These are phyloP conservation scores for Aspergillus jensenii DNA, from an alignment of 2,329 filamentous ascomycete species.

Conservation along the genomic window DNA sequence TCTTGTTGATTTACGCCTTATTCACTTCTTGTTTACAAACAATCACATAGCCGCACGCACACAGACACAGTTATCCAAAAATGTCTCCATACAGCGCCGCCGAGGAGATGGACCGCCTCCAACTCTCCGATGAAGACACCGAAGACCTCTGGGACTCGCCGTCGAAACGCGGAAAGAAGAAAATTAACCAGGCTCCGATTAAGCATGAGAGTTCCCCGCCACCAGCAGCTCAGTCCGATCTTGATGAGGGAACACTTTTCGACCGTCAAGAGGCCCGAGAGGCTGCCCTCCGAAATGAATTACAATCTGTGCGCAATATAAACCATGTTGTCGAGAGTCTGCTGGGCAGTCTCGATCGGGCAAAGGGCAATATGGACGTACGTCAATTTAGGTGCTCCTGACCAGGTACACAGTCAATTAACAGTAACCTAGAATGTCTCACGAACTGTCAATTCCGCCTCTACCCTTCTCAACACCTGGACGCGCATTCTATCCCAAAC, in stretches of 20 bases:
- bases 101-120: conserved; percentile 52
- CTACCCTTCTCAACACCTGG: conserved; percentile 90
- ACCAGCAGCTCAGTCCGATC: conserved; percentile 34
- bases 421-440: conserved; percentile 67
- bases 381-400: conserved; percentile 9
- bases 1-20: neutral
- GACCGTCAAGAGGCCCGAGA: conserved; percentile 70
- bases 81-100: conserved; percentile 40
- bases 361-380: conserved; percentile 53
- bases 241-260: conserved; percentile 55
- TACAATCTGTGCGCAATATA: conserved; percentile 79
- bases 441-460: conserved; percentile 81
- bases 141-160: conserved; percentile 62
- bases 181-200: conserved; percentile 26
- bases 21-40: neutral
- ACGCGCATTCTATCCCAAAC: conserved; percentile 94
- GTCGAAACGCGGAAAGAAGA: conserved; percentile 40
- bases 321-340: conserved; percentile 78
- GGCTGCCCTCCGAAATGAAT: conserved; percentile 70
- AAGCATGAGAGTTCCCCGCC: conserved; percentile 40
- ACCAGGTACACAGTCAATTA: neutral
- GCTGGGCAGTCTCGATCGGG: conserved; percentile 45
- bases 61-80: neutral
- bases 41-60: neutral
- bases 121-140: conserved; percentile 55